Percentiles rank a stretch among this genome's conserved stretches.
These are phyloP conservation scores for Lathyrus aphaca DNA, from an alignment of 306 rosid species.

Conservation along the genomic window DNA sequence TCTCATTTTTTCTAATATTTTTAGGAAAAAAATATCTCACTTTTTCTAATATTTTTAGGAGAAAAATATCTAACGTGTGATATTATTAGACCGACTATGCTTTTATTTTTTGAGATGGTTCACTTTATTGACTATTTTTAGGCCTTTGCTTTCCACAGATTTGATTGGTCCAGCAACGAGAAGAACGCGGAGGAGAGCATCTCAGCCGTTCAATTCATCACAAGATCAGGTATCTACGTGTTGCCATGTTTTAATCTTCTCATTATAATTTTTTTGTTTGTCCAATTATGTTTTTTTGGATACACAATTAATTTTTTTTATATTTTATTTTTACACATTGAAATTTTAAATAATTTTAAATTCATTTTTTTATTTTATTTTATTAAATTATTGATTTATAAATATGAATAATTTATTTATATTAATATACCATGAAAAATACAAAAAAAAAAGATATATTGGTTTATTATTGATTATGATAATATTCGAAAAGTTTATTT, in stretches of 20 bases:
- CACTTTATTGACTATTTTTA: constrained; percentile 5
- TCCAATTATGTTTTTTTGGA: no score
- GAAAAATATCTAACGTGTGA: not conserved
- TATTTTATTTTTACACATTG: no score
- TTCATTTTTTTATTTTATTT: no score
- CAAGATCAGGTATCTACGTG: constrained; percentile 59
- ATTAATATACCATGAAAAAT: no score
- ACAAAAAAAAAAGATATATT: no score
- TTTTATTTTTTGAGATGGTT: not conserved
- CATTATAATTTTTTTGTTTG: no score
- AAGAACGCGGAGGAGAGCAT: constrained; percentile 48
- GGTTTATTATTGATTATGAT: no score
- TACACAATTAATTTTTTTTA: no score
- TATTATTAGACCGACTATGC: not conserved
- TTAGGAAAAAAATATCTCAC: not conserved
- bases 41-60: not conserved
- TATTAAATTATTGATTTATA: no score
- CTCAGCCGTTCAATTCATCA: constrained; percentile 47
- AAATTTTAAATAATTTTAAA: no score
- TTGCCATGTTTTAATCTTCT: not conserved
- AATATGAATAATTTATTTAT: no score
- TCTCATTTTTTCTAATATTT: not conserved
- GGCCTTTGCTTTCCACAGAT: constrained; percentile 3
- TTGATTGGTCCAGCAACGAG: constrained; percentile 37
- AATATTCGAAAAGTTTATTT: no score